phyloP scores from a whole-genome alignment of 2,329 filamentous ascomycete species.

The Aspergillus jensenii region DNA sequence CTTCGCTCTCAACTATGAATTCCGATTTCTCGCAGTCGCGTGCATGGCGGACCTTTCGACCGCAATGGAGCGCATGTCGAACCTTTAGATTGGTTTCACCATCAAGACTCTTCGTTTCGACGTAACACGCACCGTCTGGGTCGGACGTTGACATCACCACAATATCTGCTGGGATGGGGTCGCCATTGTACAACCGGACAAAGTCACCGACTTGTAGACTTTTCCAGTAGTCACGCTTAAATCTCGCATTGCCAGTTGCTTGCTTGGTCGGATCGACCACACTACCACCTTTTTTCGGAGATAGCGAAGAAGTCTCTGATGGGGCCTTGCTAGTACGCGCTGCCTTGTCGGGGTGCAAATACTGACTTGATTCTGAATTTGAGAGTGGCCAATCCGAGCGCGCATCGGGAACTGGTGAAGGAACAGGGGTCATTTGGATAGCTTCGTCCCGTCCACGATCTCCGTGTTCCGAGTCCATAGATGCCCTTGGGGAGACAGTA shows the following conservation, averaged over 20 bases:
- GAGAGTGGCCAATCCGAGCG: constrained; percentile 43
- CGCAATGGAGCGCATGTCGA: constrained; percentile 83
- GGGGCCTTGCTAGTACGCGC: constrained; percentile 25
- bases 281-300: constrained; percentile 56
- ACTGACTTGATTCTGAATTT: constrained; percentile 30
- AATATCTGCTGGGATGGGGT: constrained; percentile 90
- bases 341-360: constrained; percentile 32
- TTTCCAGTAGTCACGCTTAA: constrained; percentile 95
- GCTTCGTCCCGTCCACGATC: constrained; percentile 55
- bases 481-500: constrained; percentile 55
- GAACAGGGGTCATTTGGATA: constrained; percentile 95
- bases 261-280: constrained; percentile 72
- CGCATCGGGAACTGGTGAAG: constrained; percentile 68
- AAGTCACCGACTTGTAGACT: constrained; percentile 94
- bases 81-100: constrained; percentile 98
- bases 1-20: constrained; percentile 86
- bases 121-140: constrained; percentile 89
- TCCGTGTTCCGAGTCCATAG: constrained; percentile 54
- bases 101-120: constrained; percentile 97
- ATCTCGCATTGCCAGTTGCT: constrained; percentile 70
- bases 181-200: constrained; percentile 92
- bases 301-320: constrained; percentile 23
- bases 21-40: constrained; percentile 87
- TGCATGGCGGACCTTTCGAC: constrained; percentile 79
- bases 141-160: constrained; percentile 93